Percentiles rank a stretch among this genome's conserved stretches.
phyloP scores from a whole-genome alignment of 345 rosid species.

The Acer saccharum region DNA sequence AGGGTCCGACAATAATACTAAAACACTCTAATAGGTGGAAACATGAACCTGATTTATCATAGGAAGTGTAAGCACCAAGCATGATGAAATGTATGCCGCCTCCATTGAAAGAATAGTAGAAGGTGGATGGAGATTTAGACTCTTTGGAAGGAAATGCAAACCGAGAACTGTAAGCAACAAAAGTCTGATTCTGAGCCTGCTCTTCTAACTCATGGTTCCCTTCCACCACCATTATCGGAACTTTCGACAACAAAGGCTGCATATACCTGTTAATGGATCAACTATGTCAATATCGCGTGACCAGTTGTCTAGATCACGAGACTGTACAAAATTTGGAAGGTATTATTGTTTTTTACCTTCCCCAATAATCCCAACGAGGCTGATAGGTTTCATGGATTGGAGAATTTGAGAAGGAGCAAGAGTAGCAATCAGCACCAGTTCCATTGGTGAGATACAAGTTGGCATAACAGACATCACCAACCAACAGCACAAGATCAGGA shows the following conservation, averaged over 20 bases:
- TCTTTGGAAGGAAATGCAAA: conserved; percentile 72
- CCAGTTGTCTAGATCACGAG: no score
- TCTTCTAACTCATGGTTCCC: conserved; percentile 78
- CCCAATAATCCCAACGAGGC: conserved; percentile 96
- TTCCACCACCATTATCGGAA: conserved; percentile 78
- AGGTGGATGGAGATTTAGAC: conserved; percentile 58
- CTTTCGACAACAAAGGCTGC: conserved; percentile 67
- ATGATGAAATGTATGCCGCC: conserved; percentile 84
- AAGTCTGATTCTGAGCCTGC: conserved; percentile 58
- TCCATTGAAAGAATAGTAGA: conserved; percentile 82
- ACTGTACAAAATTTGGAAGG: no score
- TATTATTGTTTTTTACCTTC: conserved; percentile 38
- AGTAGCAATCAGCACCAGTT: conserved; percentile 73
- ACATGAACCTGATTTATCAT: conserved; percentile 50
- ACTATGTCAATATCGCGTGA: background rate
- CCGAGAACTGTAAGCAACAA: conserved; percentile 70
- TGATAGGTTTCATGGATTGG: conserved; percentile 83
- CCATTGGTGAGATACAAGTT: conserved; percentile 83
- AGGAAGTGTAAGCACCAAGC: conserved; percentile 58
- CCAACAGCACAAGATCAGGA: conserved; percentile 70
- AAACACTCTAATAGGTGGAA: no score
- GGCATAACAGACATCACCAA: conserved; percentile 78
- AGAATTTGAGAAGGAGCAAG: conserved; percentile 53
- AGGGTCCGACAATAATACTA: no score
- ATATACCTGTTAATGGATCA: conserved; percentile 48